phyloP scores from a whole-genome alignment of 2,329 filamentous ascomycete species.

The Claviceps lovelessii region DNA sequence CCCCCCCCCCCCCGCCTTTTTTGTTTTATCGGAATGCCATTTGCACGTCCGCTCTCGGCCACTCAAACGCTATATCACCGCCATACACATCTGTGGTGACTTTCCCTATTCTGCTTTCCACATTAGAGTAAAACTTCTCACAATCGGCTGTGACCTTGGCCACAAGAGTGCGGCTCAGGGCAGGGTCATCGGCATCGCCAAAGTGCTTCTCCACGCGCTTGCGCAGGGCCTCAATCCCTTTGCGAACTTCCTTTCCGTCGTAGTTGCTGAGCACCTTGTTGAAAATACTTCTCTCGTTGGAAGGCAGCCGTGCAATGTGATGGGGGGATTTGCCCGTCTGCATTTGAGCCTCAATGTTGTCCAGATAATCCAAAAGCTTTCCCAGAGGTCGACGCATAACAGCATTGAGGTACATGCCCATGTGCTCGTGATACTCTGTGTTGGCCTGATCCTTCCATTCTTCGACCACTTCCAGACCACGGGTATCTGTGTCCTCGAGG shows the following conservation, averaged over 20 bases:
- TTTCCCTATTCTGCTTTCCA: slow-evolving; percentile 45
- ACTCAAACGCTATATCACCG: slow-evolving; percentile 50
- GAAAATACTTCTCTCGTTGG: slow-evolving; percentile 67
- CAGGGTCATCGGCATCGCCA: slow-evolving; percentile 69
- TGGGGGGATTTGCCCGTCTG: slow-evolving; percentile 43
- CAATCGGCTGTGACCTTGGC: slow-evolving; percentile 44
- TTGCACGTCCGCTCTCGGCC: slow-evolving; percentile 50
- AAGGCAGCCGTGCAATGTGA: slow-evolving; percentile 63
- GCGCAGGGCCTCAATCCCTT: slow-evolving; percentile 76
- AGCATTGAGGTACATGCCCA: slow-evolving; percentile 72
- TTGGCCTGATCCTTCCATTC: slow-evolving; percentile 70
- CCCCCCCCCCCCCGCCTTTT: too few species aligned
- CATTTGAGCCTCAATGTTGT: slow-evolving; percentile 67
- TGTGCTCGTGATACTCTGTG: slow-evolving; percentile 70
- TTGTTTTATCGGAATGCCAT: slow-evolving; percentile 32
- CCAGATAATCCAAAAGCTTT: slow-evolving; percentile 80
- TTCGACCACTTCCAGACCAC: slow-evolving; percentile 59
- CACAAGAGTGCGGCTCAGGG: slow-evolving; percentile 44
- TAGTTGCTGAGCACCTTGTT: slow-evolving; percentile 73
- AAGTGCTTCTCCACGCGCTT: slow-evolving; percentile 97
- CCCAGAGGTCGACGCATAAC: slow-evolving; percentile 82
- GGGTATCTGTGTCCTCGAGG: slow-evolving; percentile 73
- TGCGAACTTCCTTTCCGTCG: slow-evolving; percentile 72
- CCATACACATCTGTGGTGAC: slow-evolving; percentile 50
- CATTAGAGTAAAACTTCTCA: slow-evolving; percentile 46